Evolutionary conservation across 2,329 filamentous ascomycete species (phyloP).

Genomic region (Harringtonia lauricola): DNA sequence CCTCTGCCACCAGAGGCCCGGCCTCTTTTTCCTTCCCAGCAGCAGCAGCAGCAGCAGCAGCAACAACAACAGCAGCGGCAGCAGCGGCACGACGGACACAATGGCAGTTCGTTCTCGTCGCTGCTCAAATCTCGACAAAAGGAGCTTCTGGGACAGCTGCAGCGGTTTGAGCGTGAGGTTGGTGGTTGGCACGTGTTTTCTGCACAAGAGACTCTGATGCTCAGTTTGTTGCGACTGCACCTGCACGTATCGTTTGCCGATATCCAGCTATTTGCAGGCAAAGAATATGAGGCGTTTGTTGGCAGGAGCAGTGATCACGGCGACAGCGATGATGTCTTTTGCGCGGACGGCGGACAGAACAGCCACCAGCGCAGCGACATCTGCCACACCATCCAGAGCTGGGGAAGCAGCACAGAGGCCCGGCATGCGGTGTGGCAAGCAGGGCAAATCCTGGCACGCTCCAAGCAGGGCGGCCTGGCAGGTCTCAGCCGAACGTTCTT

Average conservation of each 20-base stretch:
- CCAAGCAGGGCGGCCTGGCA: conserved; percentile 17
- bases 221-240: conserved; percentile 48
- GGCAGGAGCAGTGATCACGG: conserved; percentile 19
- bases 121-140: conserved; percentile 45
- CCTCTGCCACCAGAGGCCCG: background rate
- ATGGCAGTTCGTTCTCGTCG: conserved; percentile 12
- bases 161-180: conserved; percentile 32
- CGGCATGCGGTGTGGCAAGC: conserved; percentile 1
- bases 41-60: conserved; percentile 16
- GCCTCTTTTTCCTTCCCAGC: conserved; percentile 15
- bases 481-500: conserved; percentile 48
- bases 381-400: conserved; percentile 19
- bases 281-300: conserved; percentile 26
- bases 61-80: conserved; percentile 4
- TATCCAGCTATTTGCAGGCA: conserved; percentile 53
- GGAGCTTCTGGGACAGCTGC: conserved; percentile 48
- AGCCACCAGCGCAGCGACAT: background rate
- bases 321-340: background rate
- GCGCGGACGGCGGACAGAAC: no score
- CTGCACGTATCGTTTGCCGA: conserved; percentile 54
- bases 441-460: conserved; percentile 19
- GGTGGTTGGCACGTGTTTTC: conserved; percentile 30
- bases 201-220: conserved; percentile 32
- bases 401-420: conserved; percentile 42
- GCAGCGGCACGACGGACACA: background rate